A percentile compares a stretch with the other conserved stretches of the same genome.
Conservation (phyloP, 148 eudicot genomes). For the Cornus suecica region DNA sequence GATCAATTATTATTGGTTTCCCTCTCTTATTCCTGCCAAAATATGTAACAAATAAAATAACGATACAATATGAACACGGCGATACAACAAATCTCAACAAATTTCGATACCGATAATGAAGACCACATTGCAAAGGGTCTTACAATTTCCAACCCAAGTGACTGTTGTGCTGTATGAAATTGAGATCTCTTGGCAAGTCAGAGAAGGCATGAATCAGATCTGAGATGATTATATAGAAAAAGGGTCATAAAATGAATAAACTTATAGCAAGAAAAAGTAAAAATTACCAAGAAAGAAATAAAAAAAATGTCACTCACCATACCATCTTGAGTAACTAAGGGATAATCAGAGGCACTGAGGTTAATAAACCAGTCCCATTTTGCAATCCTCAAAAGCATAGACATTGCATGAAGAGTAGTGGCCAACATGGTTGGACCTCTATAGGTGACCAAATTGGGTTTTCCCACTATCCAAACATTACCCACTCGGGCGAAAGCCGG, state of each 20-base stretch:
- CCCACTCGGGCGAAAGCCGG: slow-evolving; percentile 51
- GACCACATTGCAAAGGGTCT: slow-evolving; percentile 17
- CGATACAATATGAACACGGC: too few species aligned
- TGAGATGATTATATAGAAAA: slow-evolving; percentile 21
- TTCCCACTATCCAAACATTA: slow-evolving; percentile 85
- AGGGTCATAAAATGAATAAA: not conserved
- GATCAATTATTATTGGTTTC: slow-evolving; percentile 85
- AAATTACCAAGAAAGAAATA: not conserved
- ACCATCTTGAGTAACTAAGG: slow-evolving; percentile 98
- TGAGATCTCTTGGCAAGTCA: slow-evolving; percentile 68
- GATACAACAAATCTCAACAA: too few species aligned
- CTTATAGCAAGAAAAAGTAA: not conserved
- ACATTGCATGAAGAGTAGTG: slow-evolving; percentile 74
- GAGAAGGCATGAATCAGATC: slow-evolving; percentile 91
- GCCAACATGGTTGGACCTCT: slow-evolving; percentile 94
- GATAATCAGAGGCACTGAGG: slow-evolving; percentile 98
- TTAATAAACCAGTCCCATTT: slow-evolving; percentile 95
- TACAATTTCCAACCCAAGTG: slow-evolving; percentile 93
- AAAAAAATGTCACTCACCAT: slow-evolving; percentile 66
- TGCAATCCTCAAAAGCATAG: slow-evolving; percentile 58
- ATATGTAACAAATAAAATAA: not conserved
- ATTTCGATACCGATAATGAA: too few species aligned
- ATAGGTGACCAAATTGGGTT: slow-evolving; percentile 74
- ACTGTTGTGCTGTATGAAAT: slow-evolving; percentile 79
- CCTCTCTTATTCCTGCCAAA: slow-evolving; percentile 79